Conservation (phyloP, 306 rosid genomes). For the Acacia crassicarpa region DNA sequence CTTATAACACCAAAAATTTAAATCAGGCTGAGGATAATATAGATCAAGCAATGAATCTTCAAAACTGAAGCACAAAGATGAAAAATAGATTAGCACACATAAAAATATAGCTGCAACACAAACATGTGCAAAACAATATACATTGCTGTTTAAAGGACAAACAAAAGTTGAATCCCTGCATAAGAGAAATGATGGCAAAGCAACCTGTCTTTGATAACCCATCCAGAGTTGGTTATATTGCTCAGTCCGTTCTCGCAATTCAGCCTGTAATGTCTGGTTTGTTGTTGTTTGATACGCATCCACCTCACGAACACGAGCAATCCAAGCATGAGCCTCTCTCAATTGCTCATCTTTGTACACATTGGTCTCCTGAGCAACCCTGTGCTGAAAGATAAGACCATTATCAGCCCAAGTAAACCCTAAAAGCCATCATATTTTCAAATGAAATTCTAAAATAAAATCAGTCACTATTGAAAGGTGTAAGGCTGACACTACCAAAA, state of each 20-base stretch:
- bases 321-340: constrained; percentile 97
- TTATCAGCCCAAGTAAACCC: constrained; percentile 18
- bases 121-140: not conserved
- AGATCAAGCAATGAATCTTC: constrained; percentile 13
- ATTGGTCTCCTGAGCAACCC: constrained; percentile 86
- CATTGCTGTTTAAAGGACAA: not conserved
- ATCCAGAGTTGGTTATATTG: constrained; percentile 96
- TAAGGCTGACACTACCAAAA: not conserved
- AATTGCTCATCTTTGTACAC: constrained; percentile 87
- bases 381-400: constrained; percentile 67
- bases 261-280: constrained; percentile 82
- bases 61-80: constrained; percentile 19
- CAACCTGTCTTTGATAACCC: constrained; percentile 94
- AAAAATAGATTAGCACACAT: not conserved
- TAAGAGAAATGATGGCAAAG: constrained; percentile 22
- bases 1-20: not conserved
- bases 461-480: not conserved
- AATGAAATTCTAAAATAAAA: constrained; percentile 13
- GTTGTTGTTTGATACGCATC: constrained; percentile 88
- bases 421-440: not conserved
- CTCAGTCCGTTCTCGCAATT: constrained; percentile 85
- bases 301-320: constrained; percentile 88
- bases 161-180: not conserved
- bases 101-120: not conserved
- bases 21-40: not conserved